Evolutionary conservation across 176 grass and related monocot species (phyloP).

Genomic region (Ampelocalamus luodianensis): DNA sequence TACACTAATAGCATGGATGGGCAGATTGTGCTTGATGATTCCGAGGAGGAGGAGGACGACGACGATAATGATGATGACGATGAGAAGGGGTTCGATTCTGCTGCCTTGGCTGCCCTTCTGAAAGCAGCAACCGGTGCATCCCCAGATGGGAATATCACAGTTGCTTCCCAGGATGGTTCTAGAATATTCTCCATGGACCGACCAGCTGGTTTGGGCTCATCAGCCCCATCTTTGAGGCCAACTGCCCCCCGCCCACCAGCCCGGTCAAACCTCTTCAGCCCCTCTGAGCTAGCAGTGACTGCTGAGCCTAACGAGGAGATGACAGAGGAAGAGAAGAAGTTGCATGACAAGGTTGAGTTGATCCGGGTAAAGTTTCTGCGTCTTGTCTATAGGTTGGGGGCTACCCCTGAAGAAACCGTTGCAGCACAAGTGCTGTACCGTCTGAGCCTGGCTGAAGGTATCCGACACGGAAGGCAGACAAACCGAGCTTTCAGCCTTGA

Average conservation of each 20-base stretch:
- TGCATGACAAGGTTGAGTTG: constrained; percentile 88
- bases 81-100: constrained; percentile 70
- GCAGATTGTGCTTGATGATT: constrained; percentile 67
- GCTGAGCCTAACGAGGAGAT: constrained; percentile 65
- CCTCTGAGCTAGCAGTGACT: constrained; percentile 53
- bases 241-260: constrained; percentile 46
- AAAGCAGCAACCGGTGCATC: constrained; percentile 70
- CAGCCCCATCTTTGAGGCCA: constrained; percentile 59
- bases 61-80: constrained; percentile 67
- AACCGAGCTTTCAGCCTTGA: constrained; percentile 67
- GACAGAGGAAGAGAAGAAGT: constrained; percentile 76
- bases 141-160: constrained; percentile 53
- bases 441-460: constrained; percentile 77
- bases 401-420: constrained; percentile 69
- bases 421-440: constrained; percentile 81
- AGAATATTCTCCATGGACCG: constrained; percentile 69
- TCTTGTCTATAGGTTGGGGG: constrained; percentile 71
- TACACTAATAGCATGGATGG: constrained; percentile 58
- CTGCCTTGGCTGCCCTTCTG: constrained; percentile 68
- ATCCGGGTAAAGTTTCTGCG: constrained; percentile 86
- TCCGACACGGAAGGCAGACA: constrained; percentile 69
- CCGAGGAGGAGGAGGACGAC: constrained; percentile 72
- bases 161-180: constrained; percentile 66
- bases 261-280: constrained; percentile 49
- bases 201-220: constrained; percentile 78